Percentiles rank a stretch among this genome's conserved stretches.
Evolutionary conservation across 805 yeast species (phyloP).

Genomic region (Groenewaldozyma salmanticensis): DNA sequence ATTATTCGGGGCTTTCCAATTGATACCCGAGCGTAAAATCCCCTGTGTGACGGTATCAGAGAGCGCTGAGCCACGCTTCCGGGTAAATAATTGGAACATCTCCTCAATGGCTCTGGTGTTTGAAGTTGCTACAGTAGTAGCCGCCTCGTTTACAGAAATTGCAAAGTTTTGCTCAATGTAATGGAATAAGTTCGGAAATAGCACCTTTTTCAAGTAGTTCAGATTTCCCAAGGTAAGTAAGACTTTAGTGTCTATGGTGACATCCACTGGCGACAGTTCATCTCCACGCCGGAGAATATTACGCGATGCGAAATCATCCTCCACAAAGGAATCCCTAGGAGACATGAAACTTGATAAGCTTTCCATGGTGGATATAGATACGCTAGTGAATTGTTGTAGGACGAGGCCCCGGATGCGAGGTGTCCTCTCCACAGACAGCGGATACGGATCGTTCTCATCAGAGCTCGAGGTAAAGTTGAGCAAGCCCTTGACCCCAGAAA

Average conservation of each 20-base stretch:
- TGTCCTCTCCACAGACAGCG: neutral
- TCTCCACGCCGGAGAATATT: no score
- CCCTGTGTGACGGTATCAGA: conserved; percentile 34
- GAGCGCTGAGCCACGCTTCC: conserved; percentile 36
- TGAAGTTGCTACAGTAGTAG: conserved; percentile 36
- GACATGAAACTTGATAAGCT: neutral
- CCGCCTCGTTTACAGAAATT: conserved; percentile 33
- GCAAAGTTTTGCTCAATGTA: conserved; percentile 44
- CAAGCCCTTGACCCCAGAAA: conserved; percentile 23
- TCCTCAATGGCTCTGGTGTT: conserved; percentile 42
- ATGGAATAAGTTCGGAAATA: conserved; percentile 41
- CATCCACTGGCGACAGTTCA: conserved; percentile 32
- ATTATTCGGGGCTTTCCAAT: conserved; percentile 32
- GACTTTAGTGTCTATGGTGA: conserved; percentile 42
- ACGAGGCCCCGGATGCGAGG: neutral
- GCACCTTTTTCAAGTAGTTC: conserved; percentile 34
- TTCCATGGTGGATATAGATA: conserved; percentile 11
- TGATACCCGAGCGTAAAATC: conserved; percentile 26
- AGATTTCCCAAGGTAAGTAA: conserved; percentile 47
- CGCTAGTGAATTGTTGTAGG: neutral
- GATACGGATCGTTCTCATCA: neutral
- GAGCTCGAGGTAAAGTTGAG: conserved; percentile 10
- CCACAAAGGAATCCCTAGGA: conserved; percentile 14
- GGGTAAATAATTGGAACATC: conserved; percentile 44
- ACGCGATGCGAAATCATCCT: no score